Base-by-base conservation (phyloP, 768 basidiomycete species). In the Rhizopogon roseolus region DNA sequence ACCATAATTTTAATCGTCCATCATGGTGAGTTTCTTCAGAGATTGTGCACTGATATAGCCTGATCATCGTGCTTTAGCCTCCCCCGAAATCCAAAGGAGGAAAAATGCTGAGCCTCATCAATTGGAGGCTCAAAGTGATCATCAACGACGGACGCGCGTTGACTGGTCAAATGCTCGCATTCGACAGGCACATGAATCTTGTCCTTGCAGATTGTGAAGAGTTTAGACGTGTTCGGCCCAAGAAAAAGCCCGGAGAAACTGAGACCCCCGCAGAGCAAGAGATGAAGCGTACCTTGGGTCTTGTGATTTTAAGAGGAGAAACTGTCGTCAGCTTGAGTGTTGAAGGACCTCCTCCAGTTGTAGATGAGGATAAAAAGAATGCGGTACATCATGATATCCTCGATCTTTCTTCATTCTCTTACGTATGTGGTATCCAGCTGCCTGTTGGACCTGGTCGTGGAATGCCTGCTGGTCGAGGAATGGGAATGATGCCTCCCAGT, bases 111-210 rank as follows among this genome's bases (percentile, higher is more conserved):
- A 75, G 86, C 70, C 87, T 98, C 76, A 84, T 99, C 78, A 94
- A 98, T 75, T 98, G 96, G 90, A 81, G 96, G 72, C 82, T 99
- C 61, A 95, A 90, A 75, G 86, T 98, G 55, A 97, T 94, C 55
- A 86, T 98, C 73, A 97, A 88, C 85, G 97, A 99, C 72, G 94
- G 94, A 56, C 90, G 97, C 70, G 83, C 90, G 53, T 76, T 98
- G 63, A 93, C 91, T 43, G 97, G 97, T 40, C 97, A 98, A 76
- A 97, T 98, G 92, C 88, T 99, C 70, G 97, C 97, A 50, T 99
- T 98, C 70, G 97, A 99, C 76, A 88, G 91, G 66, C 97, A 99
- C 73, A 99, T 98, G 97, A 99, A 99, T 75, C 79, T 99, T 62
- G 97, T 99, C 42, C 76, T 99, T 52, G 94, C 96, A 14, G 97